Evolutionary conservation across 306 rosid genomes (phyloP).

Genomic region (Medicago arabica): DNA sequence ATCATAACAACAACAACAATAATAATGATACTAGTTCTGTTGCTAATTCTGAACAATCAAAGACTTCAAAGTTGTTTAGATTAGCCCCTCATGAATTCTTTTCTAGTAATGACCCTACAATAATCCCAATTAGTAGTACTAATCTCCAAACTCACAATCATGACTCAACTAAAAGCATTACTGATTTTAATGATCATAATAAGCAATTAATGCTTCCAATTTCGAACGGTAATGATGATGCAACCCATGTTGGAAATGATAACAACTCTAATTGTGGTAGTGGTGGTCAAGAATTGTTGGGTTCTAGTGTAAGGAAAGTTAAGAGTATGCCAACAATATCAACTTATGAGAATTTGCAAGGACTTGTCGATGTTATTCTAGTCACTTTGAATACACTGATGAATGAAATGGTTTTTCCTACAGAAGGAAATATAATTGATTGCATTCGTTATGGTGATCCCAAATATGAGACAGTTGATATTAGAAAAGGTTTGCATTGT

Average conservation of each 20-base stretch:
- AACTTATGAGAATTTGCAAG: conserved; percentile 35
- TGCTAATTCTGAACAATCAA: conserved; percentile 42
- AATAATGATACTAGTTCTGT: background rate
- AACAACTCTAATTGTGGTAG: no score
- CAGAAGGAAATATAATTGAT: conserved; percentile 66
- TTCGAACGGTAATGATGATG: background rate
- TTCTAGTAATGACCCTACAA: background rate
- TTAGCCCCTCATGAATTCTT: conserved; percentile 78
- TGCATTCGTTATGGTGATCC: conserved; percentile 78
- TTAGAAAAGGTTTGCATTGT: conserved; percentile 67
- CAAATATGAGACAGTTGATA: conserved; percentile 58
- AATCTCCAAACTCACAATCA: no score
- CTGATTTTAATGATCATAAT: background rate
- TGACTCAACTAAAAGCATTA: no score
- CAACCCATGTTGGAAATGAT: no score
- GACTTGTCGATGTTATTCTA: conserved; percentile 65
- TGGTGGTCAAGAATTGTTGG: background rate
- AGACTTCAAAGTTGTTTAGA: conserved; percentile 1
- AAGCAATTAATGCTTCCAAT: background rate
- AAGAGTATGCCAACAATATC: background rate
- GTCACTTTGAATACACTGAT: conserved; percentile 66
- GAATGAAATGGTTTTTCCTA: conserved; percentile 70
- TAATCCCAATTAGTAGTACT: no score
- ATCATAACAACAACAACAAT: background rate
- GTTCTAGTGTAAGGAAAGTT: background rate